These are phyloP conservation scores for Colletotrichum higginsianum DNA, from an alignment of 2,329 filamentous ascomycete genomes.

Conservation along the genomic window DNA sequence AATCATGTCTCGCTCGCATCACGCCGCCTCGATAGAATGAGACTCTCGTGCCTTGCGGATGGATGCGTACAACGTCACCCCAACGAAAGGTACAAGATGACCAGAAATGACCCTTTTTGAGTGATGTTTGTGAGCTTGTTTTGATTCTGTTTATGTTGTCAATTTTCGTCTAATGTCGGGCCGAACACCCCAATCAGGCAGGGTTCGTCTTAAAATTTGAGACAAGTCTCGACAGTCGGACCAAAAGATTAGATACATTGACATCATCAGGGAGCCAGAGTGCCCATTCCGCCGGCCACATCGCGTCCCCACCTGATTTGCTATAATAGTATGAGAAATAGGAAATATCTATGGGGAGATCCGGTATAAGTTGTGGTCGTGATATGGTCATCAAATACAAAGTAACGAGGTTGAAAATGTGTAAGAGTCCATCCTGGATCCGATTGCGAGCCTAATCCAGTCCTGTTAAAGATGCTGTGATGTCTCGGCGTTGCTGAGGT, in stretches of 20 bases:
- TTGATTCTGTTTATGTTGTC: conserved; percentile 10
- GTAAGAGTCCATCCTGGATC: background rate
- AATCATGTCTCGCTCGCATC: conserved; percentile 4
- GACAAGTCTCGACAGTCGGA: background rate
- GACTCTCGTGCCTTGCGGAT: background rate
- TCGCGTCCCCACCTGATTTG: too few species aligned
- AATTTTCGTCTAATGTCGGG: background rate
- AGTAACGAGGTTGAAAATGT: background rate
- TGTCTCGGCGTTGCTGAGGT: conserved; percentile 29
- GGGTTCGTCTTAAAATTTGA: background rate
- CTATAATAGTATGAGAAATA: background rate
- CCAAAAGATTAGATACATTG: background rate
- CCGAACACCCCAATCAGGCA: background rate
- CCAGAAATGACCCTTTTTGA: background rate
- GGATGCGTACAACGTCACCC: background rate
- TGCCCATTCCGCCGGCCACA: background rate
- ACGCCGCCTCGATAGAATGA: background rate
- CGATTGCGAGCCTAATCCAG: conserved; percentile 24
- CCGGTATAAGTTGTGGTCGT: conserved; percentile 33
- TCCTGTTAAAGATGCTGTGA: conserved; percentile 12
- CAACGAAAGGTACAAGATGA: background rate
- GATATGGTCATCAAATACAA: conserved; percentile 30
- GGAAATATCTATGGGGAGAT: conserved; percentile 21
- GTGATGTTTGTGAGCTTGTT: conserved; percentile 7
- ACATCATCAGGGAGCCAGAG: background rate